Base-by-base conservation (phyloP, 768 basidiomycete genomes). In the Panaeolus papilionaceus region DNA sequence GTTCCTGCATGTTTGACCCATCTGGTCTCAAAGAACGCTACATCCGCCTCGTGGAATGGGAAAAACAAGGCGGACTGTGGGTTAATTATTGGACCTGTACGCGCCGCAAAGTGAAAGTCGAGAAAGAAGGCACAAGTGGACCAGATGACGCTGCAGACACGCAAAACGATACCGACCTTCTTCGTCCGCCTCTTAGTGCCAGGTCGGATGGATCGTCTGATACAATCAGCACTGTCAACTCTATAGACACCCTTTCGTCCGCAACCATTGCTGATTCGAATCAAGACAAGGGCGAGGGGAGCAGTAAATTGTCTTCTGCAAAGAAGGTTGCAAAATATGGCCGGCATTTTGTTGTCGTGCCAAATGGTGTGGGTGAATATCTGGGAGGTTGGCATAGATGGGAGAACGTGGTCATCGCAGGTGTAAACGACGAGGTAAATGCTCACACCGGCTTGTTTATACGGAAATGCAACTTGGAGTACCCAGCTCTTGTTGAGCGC, bases 401-500 rank as follows among this genome's bases (percentile, higher is more conserved):
- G 88, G 83, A 86, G 67, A 76, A 78, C 62, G 84, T 89, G 0
- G 49, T 76, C n/a, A 84, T 89, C 40, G 80, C 70, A 7, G 86
- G 85, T 3, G 86, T 82, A 10, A 75, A 81, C 4, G 86, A 87
- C 70, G 88, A 89, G 71, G 88, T 89, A 7, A 81, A 75, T 9
- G 88, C 88, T 1, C 88, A 89, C 74, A 79, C 78, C 61, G 88
- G 86, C 44, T 70, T 89, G 12, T 88, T 88, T 69, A 84, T 87
- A 61, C 81, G 79, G 3, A 72, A 73, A 2, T 80, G 81, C 69
- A 88, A 89, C 73, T 69, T 83, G 68, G 84, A 84, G 12, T 89
- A 89, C 71, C 81, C 84, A 37, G 79, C 68, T 14, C 75, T 88
- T 39, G 80, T 88, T 4, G 80, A 82, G 51, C 79, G 78, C 40